Evolutionary conservation across 148 eudicot species (phyloP).

Genomic region (Vaccinium myrtillus): DNA sequence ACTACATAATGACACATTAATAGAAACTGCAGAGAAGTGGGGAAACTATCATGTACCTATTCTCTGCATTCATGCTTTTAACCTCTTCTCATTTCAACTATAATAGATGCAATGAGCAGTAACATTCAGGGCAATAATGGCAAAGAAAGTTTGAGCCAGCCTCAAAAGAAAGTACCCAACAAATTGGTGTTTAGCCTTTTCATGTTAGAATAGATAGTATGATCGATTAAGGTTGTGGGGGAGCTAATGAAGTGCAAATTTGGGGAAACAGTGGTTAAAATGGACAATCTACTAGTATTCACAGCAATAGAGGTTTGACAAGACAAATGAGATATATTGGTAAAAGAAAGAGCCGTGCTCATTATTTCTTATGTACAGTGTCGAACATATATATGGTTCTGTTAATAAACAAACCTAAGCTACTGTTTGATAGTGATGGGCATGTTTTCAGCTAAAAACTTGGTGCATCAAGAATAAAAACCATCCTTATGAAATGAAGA

Average conservation of each 20-base stretch:
- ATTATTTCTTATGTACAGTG: not conserved
- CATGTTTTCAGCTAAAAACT: not conserved
- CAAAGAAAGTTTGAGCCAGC: not conserved
- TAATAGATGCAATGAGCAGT: not conserved
- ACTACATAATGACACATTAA: not conserved
- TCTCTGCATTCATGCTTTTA: not conserved
- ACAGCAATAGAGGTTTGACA: not conserved
- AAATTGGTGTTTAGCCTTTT: not conserved
- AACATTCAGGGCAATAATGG: not conserved
- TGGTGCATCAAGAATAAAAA: not conserved
- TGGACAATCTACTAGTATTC: not conserved
- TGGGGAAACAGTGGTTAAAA: not conserved
- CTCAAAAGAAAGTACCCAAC: not conserved
- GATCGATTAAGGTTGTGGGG: not conserved
- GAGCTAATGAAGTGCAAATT: not conserved
- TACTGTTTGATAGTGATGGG: not conserved
- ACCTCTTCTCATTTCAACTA: not conserved
- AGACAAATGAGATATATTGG: not conserved
- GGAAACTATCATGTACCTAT: not conserved
- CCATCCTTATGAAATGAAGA: not conserved
- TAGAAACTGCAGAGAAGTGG: not conserved
- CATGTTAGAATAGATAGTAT: not conserved
- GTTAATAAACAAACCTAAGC: not conserved
- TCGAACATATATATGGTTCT: not conserved
- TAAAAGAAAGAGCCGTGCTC: not conserved